Evolutionary conservation across 2,329 filamentous ascomycete genomes (phyloP).

Genomic region (Fusarium scirpi): DNA sequence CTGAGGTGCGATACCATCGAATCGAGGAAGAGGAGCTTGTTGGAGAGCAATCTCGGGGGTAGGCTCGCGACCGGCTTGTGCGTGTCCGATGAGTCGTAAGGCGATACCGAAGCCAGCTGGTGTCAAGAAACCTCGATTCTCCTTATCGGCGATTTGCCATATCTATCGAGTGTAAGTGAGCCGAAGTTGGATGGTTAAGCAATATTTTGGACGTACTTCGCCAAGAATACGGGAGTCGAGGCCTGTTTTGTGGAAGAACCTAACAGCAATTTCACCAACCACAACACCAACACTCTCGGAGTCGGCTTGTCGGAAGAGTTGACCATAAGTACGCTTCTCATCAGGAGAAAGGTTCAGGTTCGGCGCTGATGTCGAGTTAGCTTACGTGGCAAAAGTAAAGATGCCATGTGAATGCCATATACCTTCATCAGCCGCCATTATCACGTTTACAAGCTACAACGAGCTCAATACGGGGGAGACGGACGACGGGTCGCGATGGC

Average conservation of each 20-base stretch:
- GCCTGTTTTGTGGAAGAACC: slow-evolving; percentile 97
- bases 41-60: slow-evolving; percentile 84
- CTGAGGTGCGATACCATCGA: slow-evolving; percentile 76
- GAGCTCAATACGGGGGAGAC: slow-evolving; percentile 42
- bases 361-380: slow-evolving; percentile 62
- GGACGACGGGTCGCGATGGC: slow-evolving; percentile 28
- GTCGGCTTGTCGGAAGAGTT: slow-evolving; percentile 93
- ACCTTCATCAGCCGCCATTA: slow-evolving; percentile 48
- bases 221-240: slow-evolving; percentile 87
- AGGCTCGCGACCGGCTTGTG: slow-evolving; percentile 87
- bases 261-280: slow-evolving; percentile 94
- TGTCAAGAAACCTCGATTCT: slow-evolving; percentile 94
- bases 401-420: slow-evolving; percentile 12
- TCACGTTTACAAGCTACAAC: slow-evolving; percentile 47
- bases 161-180: slow-evolving; percentile 68
- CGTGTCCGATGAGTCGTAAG: slow-evolving; percentile 93
- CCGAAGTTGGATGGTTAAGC: background rate
- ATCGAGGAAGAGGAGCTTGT: slow-evolving; percentile 89
- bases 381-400: slow-evolving; percentile 1
- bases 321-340: slow-evolving; percentile 93
- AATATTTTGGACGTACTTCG: slow-evolving; percentile 70
- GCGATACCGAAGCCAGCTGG: slow-evolving; percentile 94
- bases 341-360: slow-evolving; percentile 89
- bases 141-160: slow-evolving; percentile 98
- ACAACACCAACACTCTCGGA: slow-evolving; percentile 92